A percentile compares a stretch with the other conserved stretches of the same genome.
Evolutionary conservation across 2,329 filamentous ascomycete genomes (phyloP).

Genomic region (Atkinsonella hypoxylon): DNA sequence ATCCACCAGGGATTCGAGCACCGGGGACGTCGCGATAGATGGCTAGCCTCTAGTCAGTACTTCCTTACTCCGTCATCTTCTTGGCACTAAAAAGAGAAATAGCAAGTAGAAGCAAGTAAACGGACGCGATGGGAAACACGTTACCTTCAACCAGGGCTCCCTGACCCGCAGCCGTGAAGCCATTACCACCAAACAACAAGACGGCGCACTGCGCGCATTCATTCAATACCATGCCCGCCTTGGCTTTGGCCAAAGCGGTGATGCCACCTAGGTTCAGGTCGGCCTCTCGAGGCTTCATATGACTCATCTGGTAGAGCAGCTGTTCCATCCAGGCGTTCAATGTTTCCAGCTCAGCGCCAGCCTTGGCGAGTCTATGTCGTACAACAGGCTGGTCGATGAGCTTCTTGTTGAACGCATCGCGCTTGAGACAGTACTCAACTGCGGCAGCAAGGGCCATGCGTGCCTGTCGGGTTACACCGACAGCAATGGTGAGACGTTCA

Average conservation of each 20-base stretch:
- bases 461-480: slow-evolving; percentile 43
- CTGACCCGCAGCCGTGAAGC: slow-evolving; percentile 35
- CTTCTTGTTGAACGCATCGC: slow-evolving; percentile 46
- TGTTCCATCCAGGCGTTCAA: slow-evolving; percentile 51
- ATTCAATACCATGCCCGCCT: slow-evolving; percentile 39
- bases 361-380: slow-evolving; percentile 43
- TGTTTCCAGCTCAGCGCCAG: slow-evolving; percentile 47
- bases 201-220: slow-evolving; percentile 39
- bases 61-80: background rate
- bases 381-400: slow-evolving; percentile 48
- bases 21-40: background rate
- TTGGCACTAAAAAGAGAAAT: too few species aligned
- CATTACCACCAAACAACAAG: slow-evolving; percentile 40
- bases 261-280: slow-evolving; percentile 21
- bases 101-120: background rate
- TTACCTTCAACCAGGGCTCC: slow-evolving; percentile 38
- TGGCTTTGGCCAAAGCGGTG: slow-evolving; percentile 30
- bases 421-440: slow-evolving; percentile 35
- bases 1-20: slow-evolving; percentile 36
- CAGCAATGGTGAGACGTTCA: slow-evolving; percentile 48
- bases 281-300: slow-evolving; percentile 14
- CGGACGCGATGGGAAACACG: slow-evolving; percentile 34
- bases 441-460: slow-evolving; percentile 42
- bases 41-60: background rate
- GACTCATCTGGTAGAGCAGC: slow-evolving; percentile 43